A percentile compares a stretch with the other conserved stretches of the same genome.
Evolutionary conservation across 164 flowering plant species (phyloP).

Genomic region (Magnolia sinica): DNA sequence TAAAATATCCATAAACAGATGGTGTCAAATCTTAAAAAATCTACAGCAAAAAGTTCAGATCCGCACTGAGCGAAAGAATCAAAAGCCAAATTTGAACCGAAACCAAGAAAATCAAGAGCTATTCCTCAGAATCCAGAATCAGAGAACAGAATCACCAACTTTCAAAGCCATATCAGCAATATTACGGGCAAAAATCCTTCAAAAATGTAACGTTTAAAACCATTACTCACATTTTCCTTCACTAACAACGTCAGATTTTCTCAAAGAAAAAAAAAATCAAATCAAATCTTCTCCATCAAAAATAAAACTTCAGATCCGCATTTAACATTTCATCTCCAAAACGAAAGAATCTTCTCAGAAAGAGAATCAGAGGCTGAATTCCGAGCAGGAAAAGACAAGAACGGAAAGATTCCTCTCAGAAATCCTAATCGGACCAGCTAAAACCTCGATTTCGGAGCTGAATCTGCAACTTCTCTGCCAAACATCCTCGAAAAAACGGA

Average conservation of each 20-base stretch:
- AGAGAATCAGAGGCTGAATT: neutral
- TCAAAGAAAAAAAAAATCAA: neutral
- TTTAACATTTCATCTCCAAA: neutral
- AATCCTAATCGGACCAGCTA: neutral
- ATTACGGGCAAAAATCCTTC: neutral
- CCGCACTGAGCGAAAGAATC: no score
- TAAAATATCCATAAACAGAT: no score
- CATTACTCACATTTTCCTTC: neutral
- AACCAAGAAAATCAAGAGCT: no score
- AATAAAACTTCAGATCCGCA: neutral
- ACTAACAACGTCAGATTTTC: neutral
- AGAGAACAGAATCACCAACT: neutral
- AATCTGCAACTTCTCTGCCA: neutral
- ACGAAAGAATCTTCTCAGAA: neutral
- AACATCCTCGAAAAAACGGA: neutral
- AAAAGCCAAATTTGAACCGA: no score
- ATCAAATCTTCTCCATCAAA: neutral
- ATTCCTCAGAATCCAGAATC: neutral
- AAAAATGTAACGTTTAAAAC: neutral
- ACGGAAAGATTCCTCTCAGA: conserved; percentile 2
- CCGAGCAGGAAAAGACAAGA: neutral
- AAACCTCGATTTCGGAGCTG: neutral
- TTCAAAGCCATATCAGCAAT: neutral
- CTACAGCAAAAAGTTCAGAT: no score
- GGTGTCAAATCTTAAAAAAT: no score